phyloP scores from a whole-genome alignment of 176 grass and related monocot species.

The Typha latifolia region DNA sequence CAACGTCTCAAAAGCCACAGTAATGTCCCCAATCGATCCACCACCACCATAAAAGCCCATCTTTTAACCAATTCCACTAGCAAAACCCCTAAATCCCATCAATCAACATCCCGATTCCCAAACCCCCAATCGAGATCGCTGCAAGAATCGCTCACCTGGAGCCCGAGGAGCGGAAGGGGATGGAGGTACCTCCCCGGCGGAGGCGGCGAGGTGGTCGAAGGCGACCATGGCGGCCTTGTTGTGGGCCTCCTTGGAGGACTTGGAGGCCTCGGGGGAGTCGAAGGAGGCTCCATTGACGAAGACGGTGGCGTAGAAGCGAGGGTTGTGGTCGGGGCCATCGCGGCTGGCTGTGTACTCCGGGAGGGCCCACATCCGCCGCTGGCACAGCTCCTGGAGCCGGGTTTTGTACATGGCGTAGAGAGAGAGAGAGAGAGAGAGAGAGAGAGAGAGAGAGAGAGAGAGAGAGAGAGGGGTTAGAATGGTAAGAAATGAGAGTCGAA shows the following conservation, averaged over 20 bases:
- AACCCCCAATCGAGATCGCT: background rate
- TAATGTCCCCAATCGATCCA: background rate
- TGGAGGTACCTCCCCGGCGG: constrained; percentile 4
- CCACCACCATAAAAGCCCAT: background rate
- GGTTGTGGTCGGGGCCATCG: constrained; percentile 26
- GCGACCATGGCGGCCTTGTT: constrained; percentile 60
- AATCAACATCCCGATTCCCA: background rate
- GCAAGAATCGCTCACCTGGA: constrained; percentile 19
- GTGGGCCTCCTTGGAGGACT: constrained; percentile 50
- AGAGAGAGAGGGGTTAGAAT: background rate
- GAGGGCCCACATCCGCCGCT: constrained; percentile 43
- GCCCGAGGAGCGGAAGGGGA: background rate
- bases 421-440: too few species aligned
- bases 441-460: background rate
- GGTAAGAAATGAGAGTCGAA: too few species aligned
- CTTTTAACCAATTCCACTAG: background rate
- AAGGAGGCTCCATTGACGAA: constrained; percentile 46
- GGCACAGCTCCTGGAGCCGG: constrained; percentile 59
- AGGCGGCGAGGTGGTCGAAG: constrained; percentile 31
- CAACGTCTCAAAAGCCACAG: background rate
- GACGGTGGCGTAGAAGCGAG: constrained; percentile 45
- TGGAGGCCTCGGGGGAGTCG: constrained; percentile 29
- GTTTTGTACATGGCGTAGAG: constrained; percentile 44
- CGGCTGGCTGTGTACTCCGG: constrained; percentile 36
- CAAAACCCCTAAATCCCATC: background rate